Evolutionary conservation across 495 filamentous ascomycete genomes (phyloP), one percentile per base, ranked within the genome.

Genomic region (Cladorrhinum samala): DNA sequence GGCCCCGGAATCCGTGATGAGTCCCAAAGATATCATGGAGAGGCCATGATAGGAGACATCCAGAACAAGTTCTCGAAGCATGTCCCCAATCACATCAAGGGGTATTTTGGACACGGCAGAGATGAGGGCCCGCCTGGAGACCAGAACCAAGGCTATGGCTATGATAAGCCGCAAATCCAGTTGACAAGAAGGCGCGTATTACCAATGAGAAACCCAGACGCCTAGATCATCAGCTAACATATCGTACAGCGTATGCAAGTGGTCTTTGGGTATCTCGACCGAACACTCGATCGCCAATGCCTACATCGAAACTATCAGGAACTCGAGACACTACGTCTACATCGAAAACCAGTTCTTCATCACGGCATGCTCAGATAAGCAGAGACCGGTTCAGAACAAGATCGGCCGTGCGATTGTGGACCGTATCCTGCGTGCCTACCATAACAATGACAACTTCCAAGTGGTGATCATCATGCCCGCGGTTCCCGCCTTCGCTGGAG

Each of bases 321-420:
- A 88, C 56, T 89, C 87, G 39, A 67, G 85, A 65, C 88, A 95
- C 66, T 95, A 88, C 59, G 69, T 96, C 36, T 96, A 96, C 68
- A 96, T 96, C 16, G 91, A 96, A 71, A 96, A 96, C 60, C 91
- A 77, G 68, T 96, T 96, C 77, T 96, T 96, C 75, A 96, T 96
- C 72, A 96, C 91, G 0, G 89, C 91, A 2, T 94, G 90, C 1
- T 77, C 77, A 14, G 77, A 87, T 41, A 68, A 79, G 24, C 91
- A 95, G 67, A 79, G 76, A 49, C 91, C 91, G 0, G 85, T 97
- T 11, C 77, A 79, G 60, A 97, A 97, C 68, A 85, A 85, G 69
- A 88, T 97, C 47, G 91, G 92, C 37, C 84, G 81, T 21, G 86
- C 88, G 7, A 92, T 97, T 49, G 89, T 94, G 2, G 87, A 94